Conservation (phyloP, 441 rosid genomes). For the Biscutella auriculata region DNA sequence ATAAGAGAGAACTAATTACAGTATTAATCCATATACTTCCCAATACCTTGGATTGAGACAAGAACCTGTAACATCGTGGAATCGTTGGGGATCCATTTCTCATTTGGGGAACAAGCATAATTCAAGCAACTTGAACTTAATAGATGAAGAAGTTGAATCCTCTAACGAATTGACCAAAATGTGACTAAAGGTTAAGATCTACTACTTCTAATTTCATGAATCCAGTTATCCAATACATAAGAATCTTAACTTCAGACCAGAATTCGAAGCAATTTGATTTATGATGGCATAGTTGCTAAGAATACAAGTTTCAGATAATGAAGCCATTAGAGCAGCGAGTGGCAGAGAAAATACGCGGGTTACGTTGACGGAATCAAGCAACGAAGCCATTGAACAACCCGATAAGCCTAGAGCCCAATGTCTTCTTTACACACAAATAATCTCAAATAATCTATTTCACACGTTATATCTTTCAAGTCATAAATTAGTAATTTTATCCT, state of each 20-base stretch:
- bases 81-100: constrained; percentile 66
- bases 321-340: constrained; percentile 10
- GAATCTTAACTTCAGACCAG: neutral
- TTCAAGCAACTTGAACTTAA: neutral
- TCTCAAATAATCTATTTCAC: no score
- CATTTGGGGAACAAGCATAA: constrained; percentile 23
- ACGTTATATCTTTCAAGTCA: no score
- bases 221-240: neutral
- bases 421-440: no score
- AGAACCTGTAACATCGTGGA: constrained; percentile 83
- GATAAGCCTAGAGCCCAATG: no score
- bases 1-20: no score
- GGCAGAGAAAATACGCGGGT: constrained; percentile 27
- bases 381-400: constrained; percentile 54
- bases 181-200: neutral
- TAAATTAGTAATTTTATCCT: no score
- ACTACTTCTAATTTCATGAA: neutral
- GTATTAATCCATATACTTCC: no score
- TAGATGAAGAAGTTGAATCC: neutral
- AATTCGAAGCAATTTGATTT: neutral
- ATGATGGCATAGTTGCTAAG: neutral
- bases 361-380: constrained; percentile 34
- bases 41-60: constrained; percentile 53
- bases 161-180: neutral
- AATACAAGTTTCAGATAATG: neutral